Conservation (phyloP, 2,329 filamentous ascomycete species). For the Paradendryphiella salina region DNA sequence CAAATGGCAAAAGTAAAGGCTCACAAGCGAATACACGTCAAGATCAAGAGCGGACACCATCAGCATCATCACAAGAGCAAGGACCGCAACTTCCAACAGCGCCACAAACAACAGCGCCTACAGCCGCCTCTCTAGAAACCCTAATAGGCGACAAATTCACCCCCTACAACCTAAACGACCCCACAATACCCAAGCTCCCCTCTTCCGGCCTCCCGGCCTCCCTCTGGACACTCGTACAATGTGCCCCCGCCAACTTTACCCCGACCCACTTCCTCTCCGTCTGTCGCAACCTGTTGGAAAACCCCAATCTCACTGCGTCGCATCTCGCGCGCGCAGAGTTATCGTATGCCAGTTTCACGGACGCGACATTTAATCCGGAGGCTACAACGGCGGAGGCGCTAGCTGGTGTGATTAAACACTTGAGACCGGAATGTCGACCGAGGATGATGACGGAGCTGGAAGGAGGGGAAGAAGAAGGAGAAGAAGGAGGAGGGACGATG, state of each 20-base stretch:
- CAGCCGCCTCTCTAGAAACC: not conserved
- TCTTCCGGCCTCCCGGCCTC: slow-evolving; percentile 38
- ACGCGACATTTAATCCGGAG: slow-evolving; percentile 41
- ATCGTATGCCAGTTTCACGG: slow-evolving; percentile 57
- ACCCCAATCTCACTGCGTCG: slow-evolving; percentile 77
- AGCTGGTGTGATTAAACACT: slow-evolving; percentile 54
- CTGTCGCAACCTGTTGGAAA: slow-evolving; percentile 74
- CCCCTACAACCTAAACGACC: slow-evolving; percentile 38
- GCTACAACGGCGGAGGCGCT: slow-evolving; percentile 42
- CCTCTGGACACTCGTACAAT: slow-evolving; percentile 45
- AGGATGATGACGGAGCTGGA: slow-evolving; percentile 17
- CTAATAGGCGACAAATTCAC: slow-evolving; percentile 32
- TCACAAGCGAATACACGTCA: not conserved
- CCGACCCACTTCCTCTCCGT: slow-evolving; percentile 66
- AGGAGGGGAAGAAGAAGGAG: no score
- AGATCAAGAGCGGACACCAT: not conserved
- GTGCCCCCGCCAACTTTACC: slow-evolving; percentile 62
- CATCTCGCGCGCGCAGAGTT: slow-evolving; percentile 81
- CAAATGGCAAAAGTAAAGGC: not conserved
- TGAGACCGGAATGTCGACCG: slow-evolving; percentile 49
- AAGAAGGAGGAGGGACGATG: no score
- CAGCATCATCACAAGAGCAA: not conserved
- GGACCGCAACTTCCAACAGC: not conserved
- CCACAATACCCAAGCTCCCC: slow-evolving; percentile 18
- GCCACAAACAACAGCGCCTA: not conserved